phyloP scores from a whole-genome alignment of 805 yeast genomes.

The Allodekkera sacchari region DNA sequence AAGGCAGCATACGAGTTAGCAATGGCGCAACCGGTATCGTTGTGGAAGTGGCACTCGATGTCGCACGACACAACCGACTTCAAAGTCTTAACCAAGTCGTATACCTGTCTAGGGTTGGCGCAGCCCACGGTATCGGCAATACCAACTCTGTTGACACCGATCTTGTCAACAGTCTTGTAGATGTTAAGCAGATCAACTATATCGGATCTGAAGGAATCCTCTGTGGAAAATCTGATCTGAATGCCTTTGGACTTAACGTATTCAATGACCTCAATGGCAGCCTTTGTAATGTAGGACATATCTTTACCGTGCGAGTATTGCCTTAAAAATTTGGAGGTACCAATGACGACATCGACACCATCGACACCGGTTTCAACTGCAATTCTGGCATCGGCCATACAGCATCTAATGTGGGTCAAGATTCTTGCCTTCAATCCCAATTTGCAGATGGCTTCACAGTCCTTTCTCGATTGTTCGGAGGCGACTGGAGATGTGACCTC shows the following conservation, averaged over 20 bases:
- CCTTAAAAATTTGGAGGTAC: conserved; percentile 91
- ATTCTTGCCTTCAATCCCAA: conserved; percentile 93
- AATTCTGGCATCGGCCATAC: conserved; percentile 96
- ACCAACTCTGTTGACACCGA: conserved; percentile 98
- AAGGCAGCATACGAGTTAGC: conserved; percentile 97
- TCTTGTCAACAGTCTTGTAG: conserved; percentile 92
- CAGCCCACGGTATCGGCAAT: conserved; percentile 99
- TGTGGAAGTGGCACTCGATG: conserved; percentile 97
- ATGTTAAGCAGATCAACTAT: conserved; percentile 91
- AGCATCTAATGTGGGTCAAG: conserved; percentile 94
- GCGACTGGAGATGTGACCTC: conserved; percentile 98
- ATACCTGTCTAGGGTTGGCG: conserved; percentile 98
- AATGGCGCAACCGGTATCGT: conserved; percentile 98
- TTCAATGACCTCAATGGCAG: conserved; percentile 95
- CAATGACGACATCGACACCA: conserved; percentile 97
- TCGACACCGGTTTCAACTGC: conserved; percentile 99
- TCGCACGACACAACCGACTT: conserved; percentile 92
- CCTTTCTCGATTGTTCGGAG: conserved; percentile 83
- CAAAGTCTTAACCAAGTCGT: conserved; percentile 90
- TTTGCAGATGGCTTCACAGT: conserved; percentile 98
- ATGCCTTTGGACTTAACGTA: conserved; percentile 94
- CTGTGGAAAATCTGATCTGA: conserved; percentile 94
- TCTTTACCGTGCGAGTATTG: conserved; percentile 97
- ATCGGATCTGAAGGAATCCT: conserved; percentile 96
- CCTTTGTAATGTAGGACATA: conserved; percentile 93